Evolutionary conservation across 2,329 filamentous ascomycete species (phyloP).

Genomic region (Aspergillus aculeatinus): DNA sequence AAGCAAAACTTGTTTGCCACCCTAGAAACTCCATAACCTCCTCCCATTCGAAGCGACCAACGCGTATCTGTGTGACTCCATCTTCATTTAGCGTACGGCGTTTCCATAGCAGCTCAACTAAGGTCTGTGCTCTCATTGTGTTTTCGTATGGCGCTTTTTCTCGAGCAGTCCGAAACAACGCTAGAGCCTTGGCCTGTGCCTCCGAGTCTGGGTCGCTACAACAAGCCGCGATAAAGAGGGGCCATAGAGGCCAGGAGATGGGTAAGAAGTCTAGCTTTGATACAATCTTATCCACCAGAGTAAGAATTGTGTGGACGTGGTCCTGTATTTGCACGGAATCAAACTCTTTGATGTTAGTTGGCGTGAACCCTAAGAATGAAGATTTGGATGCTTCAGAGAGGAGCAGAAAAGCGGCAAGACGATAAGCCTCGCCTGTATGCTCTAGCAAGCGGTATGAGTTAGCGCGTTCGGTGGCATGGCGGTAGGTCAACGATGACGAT

Average conservation of each 20-base stretch:
- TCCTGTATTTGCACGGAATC: not conserved
- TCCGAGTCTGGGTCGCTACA: not conserved
- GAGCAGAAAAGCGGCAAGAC: conserved; percentile 3
- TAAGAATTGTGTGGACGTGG: not conserved
- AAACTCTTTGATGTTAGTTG: not conserved
- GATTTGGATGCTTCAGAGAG: conserved; percentile 2
- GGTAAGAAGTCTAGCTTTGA: not conserved
- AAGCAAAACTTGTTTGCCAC: conserved; percentile 6
- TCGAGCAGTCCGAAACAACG: not conserved
- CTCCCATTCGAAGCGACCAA: conserved; percentile 6
- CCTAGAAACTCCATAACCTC: conserved; percentile 4
- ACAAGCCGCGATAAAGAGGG: conserved; percentile 3
- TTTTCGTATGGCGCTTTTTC: conserved; percentile 6
- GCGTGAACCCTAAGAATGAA: not conserved
- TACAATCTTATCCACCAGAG: not conserved
- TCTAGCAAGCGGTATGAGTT: not conserved
- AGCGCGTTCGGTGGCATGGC: not conserved
- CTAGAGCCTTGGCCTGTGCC: not conserved
- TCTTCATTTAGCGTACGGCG: not conserved
- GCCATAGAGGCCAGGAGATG: conserved; percentile 6
- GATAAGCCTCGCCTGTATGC: conserved; percentile 1
- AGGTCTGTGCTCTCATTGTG: conserved; percentile 1
- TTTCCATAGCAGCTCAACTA: conserved; percentile 1
- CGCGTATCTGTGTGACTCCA: not conserved
- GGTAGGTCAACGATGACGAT: not conserved